These are phyloP conservation scores for Epichloe brachyelytri DNA, from an alignment of 2,329 filamentous ascomycete species.

Conservation along the genomic window DNA sequence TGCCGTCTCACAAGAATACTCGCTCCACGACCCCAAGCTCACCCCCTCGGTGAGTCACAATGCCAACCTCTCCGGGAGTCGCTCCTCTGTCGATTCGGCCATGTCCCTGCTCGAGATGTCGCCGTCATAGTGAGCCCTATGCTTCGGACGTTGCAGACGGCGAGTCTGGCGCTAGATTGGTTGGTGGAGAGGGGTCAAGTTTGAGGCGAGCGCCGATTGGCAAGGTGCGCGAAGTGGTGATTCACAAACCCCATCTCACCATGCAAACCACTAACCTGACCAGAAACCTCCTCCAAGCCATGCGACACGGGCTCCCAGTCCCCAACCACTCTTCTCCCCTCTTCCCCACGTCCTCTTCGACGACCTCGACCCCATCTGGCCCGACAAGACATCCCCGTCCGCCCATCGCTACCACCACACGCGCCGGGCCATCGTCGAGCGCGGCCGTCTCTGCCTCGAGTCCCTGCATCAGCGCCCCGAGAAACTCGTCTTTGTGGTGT, in stretches of 20 bases:
- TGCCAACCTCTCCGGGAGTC: constrained; percentile 30
- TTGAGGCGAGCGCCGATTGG: constrained; percentile 49
- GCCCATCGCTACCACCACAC: constrained; percentile 39
- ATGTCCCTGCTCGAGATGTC: constrained; percentile 20
- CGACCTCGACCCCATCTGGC: constrained; percentile 45
- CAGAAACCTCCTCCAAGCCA: constrained; percentile 41
- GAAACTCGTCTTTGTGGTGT: constrained; percentile 50
- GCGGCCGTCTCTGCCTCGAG: constrained; percentile 38
- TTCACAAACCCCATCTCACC: constrained; percentile 2
- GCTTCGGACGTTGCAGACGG: constrained; percentile 52
- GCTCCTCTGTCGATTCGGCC: constrained; percentile 26
- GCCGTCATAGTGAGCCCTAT: constrained; percentile 52
- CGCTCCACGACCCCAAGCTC: constrained; percentile 36
- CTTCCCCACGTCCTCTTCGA: constrained; percentile 44
- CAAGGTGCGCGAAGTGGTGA: constrained; percentile 33
- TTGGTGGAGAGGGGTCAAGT: constrained; percentile 37
- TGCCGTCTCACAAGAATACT: constrained; percentile 28
- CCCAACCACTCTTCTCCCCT: constrained; percentile 29
- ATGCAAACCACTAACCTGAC: neutral
- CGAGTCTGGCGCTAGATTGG: constrained; percentile 43
- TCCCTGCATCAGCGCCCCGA: constrained; percentile 41
- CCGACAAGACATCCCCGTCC: constrained; percentile 43
- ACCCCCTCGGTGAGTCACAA: constrained; percentile 36
- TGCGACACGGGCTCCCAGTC: constrained; percentile 46
- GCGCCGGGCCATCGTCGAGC: constrained; percentile 36